phyloP scores from a whole-genome alignment of 2,329 filamentous ascomycete species.

The Xylaria sp. region DNA sequence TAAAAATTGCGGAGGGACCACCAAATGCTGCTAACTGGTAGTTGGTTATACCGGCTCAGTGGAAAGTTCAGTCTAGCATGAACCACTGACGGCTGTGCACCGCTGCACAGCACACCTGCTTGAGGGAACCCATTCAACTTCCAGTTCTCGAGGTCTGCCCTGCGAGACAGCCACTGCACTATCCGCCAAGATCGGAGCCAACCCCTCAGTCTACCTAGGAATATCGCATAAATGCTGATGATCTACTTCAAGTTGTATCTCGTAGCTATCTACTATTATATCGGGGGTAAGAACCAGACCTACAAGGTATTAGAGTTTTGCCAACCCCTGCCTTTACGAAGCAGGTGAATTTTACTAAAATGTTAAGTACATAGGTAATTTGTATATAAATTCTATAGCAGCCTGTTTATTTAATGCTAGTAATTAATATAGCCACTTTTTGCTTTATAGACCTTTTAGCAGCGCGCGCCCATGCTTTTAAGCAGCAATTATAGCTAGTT shows the following conservation, averaged over 20 bases:
- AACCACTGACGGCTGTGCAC: slow-evolving; percentile 22
- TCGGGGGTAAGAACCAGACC: no score
- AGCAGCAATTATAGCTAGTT: no score
- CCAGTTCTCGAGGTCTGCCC: slow-evolving; percentile 23
- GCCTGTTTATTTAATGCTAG: no score
- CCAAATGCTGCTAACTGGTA: background rate
- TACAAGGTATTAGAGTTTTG: no score
- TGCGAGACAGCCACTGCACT: slow-evolving; percentile 8
- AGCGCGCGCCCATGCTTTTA: no score
- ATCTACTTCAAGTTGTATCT: background rate
- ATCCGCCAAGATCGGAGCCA: background rate
- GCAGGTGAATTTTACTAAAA: no score
- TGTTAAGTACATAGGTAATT: no score
- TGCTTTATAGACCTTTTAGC: no score
- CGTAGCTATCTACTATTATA: background rate
- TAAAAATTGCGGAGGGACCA: slow-evolving; percentile 4
- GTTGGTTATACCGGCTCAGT: background rate
- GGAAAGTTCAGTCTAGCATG: background rate
- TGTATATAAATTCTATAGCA: no score
- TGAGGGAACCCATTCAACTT: background rate
- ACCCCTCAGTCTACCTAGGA: no score
- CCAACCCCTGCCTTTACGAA: no score
- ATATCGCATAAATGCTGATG: background rate
- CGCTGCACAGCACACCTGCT: background rate
- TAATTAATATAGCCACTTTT: no score